A percentile compares a stretch with the other conserved stretches of the same genome.
Evolutionary conservation across 2,329 filamentous ascomycete species (phyloP).

Genomic region (Aureobasidium sp.): DNA sequence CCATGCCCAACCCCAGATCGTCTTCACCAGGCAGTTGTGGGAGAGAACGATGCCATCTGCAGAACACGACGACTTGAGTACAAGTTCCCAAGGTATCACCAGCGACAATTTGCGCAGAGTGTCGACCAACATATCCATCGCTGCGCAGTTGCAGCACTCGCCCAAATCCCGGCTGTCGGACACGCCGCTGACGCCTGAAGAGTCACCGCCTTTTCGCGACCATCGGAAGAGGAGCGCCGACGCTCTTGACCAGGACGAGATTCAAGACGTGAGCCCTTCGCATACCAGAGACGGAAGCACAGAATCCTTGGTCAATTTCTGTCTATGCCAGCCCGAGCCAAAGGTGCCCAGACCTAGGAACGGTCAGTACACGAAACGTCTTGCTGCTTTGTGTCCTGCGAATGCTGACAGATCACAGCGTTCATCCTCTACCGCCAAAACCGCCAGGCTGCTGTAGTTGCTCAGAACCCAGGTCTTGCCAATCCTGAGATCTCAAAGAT

Average conservation of each 20-base stretch:
- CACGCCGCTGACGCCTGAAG: conserved; percentile 31
- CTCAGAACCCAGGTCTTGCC: conserved; percentile 76
- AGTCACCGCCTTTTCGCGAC: conserved; percentile 28
- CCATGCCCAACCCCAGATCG: conserved; percentile 21
- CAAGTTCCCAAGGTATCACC: conserved; percentile 11
- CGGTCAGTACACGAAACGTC: conserved; percentile 44
- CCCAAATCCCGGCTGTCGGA: conserved; percentile 25
- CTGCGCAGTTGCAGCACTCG: conserved; percentile 25
- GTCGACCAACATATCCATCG: conserved; percentile 25
- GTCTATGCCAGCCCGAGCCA: conserved; percentile 63
- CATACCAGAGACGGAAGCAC: conserved; percentile 29
- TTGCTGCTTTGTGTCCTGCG: conserved; percentile 23
- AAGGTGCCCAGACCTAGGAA: conserved; percentile 66
- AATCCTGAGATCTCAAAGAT: conserved; percentile 98
- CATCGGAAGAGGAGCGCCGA: conserved; percentile 29
- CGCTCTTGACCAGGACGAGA: conserved; percentile 28
- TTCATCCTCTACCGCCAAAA: conserved; percentile 97
- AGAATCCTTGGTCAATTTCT: conserved; percentile 48
- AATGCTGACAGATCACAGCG: conserved; percentile 50
- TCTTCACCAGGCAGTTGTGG: conserved; percentile 33
- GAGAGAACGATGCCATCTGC: conserved; percentile 30
- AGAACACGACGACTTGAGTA: conserved; percentile 19
- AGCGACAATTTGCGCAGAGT: conserved; percentile 20
- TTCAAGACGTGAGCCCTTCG: conserved; percentile 23
- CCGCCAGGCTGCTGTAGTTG: conserved; percentile 74